phyloP scores from a whole-genome alignment of 495 filamentous ascomycete genomes.

The Glonium stellatum region DNA sequence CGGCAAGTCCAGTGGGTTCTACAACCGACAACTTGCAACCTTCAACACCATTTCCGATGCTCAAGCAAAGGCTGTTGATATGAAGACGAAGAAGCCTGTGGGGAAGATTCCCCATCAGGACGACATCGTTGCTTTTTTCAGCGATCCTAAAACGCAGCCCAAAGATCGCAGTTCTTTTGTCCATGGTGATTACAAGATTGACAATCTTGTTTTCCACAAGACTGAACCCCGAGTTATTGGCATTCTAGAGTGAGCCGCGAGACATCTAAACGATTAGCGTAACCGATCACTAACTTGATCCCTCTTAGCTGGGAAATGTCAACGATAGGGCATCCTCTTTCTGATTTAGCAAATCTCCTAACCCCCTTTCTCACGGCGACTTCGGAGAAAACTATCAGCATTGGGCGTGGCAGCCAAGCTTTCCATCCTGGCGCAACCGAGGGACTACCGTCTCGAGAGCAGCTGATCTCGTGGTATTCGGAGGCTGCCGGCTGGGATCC shows the following conservation, averaged over 20 bases:
- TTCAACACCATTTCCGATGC: slow-evolving; percentile 68
- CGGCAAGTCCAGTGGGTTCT: slow-evolving; percentile 72
- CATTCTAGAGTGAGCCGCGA: slow-evolving; percentile 64
- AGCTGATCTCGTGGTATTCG: slow-evolving; percentile 71
- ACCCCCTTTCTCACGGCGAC: slow-evolving; percentile 51
- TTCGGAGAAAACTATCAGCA: slow-evolving; percentile 23
- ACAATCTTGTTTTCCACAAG: slow-evolving; percentile 91
- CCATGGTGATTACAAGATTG: slow-evolving; percentile 97
- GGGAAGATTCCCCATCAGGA: slow-evolving; percentile 77
- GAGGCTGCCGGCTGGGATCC: slow-evolving; percentile 65
- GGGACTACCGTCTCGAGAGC: slow-evolving; percentile 66
- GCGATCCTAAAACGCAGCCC: slow-evolving; percentile 59
- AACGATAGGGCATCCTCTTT: slow-evolving; percentile 88
- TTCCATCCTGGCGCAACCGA: slow-evolving; percentile 57
- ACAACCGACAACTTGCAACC: slow-evolving; percentile 77
- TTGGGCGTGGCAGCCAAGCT: slow-evolving; percentile 31
- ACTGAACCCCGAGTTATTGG: slow-evolving; percentile 85
- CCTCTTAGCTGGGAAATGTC: slow-evolving; percentile 80
- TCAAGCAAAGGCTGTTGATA: slow-evolving; percentile 67
- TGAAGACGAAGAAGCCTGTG: slow-evolving; percentile 67
- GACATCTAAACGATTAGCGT: slow-evolving; percentile 1
- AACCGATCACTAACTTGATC: neutral
- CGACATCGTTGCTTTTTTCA: slow-evolving; percentile 74
- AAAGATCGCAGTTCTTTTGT: slow-evolving; percentile 70
- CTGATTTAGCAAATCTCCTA: slow-evolving; percentile 74